Evolutionary conservation across 805 yeast species (phyloP), one percentile per base, ranked within the genome.

Genomic region (Tetrapisispora nanseiensis): DNA sequence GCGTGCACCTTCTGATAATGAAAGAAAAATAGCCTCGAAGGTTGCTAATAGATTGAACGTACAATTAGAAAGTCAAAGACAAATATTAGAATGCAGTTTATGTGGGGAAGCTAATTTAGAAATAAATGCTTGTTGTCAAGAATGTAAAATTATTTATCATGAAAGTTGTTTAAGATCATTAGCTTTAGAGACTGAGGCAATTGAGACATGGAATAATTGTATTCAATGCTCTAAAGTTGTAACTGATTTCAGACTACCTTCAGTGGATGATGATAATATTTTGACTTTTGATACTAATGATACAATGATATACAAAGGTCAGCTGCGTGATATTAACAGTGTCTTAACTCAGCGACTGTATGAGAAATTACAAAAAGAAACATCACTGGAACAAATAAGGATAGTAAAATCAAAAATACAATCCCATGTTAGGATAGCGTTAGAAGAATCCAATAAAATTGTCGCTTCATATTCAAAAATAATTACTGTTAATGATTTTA

Each of bases 391-490:
- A 8, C 39, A 41, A 23, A 21, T 48, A 21, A 46, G 44, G 30
- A 70, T 68, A 13, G 77, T 76, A 46, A 83, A 84, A 51, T 54
- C 63, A 16, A 59, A 64, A 27, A 71, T 84, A 13, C 92, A 83
- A 54, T 66, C 63, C 18, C 61, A 76, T 26, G 78, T 84, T 10
- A 62, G 86, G 32, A 65, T 69, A 16, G 67, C 64, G 16, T 54
- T 84, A 37, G 64, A 76, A 38, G 74, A 75, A 2, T 57, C 71
- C 22, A 78, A 75, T 52, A 58, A 63, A 15, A 59, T 62, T 4
- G 36, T 19, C 7, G 15, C 13, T 6, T 9, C 16, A 1, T 23
- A 15, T 19, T 64, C 65, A 0, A 44, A 43, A 2, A 41, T 10
- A 21, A 49, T 68, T 4, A 57, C 50, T 24, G 63, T 62, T 23